Evolutionary conservation across 192 early-diverging fungal species (phyloP).

Genomic region (Coemansia sp.): DNA sequence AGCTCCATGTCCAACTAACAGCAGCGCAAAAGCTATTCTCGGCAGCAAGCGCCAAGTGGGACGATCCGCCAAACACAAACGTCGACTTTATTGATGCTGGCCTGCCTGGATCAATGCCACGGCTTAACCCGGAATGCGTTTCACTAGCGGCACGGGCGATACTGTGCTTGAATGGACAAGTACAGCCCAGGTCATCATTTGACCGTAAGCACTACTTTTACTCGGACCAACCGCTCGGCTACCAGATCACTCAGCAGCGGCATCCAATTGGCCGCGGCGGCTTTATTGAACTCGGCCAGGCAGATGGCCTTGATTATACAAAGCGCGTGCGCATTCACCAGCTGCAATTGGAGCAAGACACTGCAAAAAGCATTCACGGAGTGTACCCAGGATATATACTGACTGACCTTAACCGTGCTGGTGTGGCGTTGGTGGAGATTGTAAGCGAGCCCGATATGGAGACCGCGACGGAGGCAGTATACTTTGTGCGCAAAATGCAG

Average conservation of each 20-base stretch:
- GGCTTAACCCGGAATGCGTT: constrained; percentile 74
- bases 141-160: constrained; percentile 72
- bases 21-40: constrained; percentile 86
- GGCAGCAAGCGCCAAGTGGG: constrained; percentile 43
- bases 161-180: constrained; percentile 65
- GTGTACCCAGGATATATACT: constrained; percentile 60
- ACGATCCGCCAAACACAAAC: constrained; percentile 71
- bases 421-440: constrained; percentile 87
- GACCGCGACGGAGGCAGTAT: constrained; percentile 73
- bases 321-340: constrained; percentile 71
- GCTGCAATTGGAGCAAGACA: constrained; percentile 92
- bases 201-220: constrained; percentile 98
- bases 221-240: constrained; percentile 87
- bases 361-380: constrained; percentile 79
- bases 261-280: constrained; percentile 81
- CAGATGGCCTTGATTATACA: constrained; percentile 63
- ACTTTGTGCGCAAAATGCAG: constrained; percentile 79
- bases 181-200: constrained; percentile 72
- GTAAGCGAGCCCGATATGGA: constrained; percentile 85
- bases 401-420: constrained; percentile 86
- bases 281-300: constrained; percentile 54
- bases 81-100: constrained; percentile 79
- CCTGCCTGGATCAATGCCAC: constrained; percentile 83
- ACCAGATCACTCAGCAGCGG: constrained; percentile 92
- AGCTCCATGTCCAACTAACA: constrained; percentile 85